Base-by-base conservation (phyloP, 2,329 filamentous ascomycete species). In the Byssochlamys sp. region DNA sequence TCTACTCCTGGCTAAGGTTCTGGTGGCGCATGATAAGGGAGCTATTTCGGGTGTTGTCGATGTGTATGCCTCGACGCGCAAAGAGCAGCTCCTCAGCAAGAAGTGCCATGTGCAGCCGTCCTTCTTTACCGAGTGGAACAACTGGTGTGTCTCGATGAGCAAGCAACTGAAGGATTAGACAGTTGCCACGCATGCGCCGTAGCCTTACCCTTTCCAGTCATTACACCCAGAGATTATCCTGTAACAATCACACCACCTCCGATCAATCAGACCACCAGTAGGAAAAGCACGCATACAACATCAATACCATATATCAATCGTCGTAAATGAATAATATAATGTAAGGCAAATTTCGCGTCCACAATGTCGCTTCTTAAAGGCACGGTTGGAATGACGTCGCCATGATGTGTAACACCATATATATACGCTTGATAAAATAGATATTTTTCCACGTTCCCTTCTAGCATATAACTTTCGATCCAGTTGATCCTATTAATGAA, bases 121-220 rank as follows among this genome's bases (percentile, higher is more conserved):
- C 0, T 87, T 90, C 71, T 88, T 89, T 64, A 78, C 78, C 1
- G 86, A 90, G 60, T 90, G 86, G 86, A 79, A 85, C 62, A 89
- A 89, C 67, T 91, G 88, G 88, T 85, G 81, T 67, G 72, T 75
- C 52, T 72, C 73, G 25, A 71, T 71, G n/a, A 72, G 74, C 25
- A 74, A 73, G 66, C 70, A 71, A 64, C 63, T 74, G 62, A 75
- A 75, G 64, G 67, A 64, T 52, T 73, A 63, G 61, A 19, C 24
- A 24, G n/a, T 12, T 52, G 27, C 10, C 52, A 53, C 11, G 28
- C 25, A 6, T 52, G 25, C 19, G 1, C 19, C 19, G 19, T 19
- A 19, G 19, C 19, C 19, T 19, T 19, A 19, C 19, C 19, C 19
- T 19, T 19, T 19, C 19, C 19, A 19, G 19, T 19, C 19, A 19